These are phyloP conservation scores for Aspergillus fumigatus DNA, from an alignment of 2,329 filamentous ascomycete species.

Conservation along the genomic window DNA sequence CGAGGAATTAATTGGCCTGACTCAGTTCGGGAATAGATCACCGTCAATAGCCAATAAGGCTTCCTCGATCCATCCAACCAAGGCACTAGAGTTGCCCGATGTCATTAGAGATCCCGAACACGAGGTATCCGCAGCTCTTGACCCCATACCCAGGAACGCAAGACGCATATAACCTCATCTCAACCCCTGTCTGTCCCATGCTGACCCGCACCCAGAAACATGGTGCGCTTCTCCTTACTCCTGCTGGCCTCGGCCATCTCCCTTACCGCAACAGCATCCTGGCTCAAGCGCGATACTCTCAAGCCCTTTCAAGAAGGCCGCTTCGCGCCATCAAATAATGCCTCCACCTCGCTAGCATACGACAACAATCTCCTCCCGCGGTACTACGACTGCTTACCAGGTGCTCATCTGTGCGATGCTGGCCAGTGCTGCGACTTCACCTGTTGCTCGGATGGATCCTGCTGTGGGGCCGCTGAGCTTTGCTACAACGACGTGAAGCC, in stretches of 20 bases:
- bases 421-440: not conserved
- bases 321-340: not conserved
- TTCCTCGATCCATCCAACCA: not conserved
- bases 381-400: not conserved
- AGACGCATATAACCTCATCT: not conserved
- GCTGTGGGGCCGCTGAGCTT: not conserved
- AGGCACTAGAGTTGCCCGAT: not conserved
- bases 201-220: not conserved
- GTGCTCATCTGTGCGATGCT: not conserved
- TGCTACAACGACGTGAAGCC: not conserved
- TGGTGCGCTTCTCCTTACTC: not conserved
- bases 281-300: not conserved
- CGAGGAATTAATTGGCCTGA: not conserved
- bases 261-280: not conserved
- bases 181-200: not conserved
- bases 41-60: not conserved
- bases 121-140: not conserved
- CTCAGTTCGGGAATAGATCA: not conserved
- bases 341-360: not conserved
- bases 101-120: not conserved
- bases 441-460: not conserved
- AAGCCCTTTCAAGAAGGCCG: not conserved
- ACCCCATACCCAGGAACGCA: not conserved
- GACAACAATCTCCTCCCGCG: not conserved
- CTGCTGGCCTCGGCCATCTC: not conserved